These are phyloP conservation scores for Tetracladium maxilliforme DNA, from an alignment of 2,329 filamentous ascomycete species.

Conservation along the genomic window DNA sequence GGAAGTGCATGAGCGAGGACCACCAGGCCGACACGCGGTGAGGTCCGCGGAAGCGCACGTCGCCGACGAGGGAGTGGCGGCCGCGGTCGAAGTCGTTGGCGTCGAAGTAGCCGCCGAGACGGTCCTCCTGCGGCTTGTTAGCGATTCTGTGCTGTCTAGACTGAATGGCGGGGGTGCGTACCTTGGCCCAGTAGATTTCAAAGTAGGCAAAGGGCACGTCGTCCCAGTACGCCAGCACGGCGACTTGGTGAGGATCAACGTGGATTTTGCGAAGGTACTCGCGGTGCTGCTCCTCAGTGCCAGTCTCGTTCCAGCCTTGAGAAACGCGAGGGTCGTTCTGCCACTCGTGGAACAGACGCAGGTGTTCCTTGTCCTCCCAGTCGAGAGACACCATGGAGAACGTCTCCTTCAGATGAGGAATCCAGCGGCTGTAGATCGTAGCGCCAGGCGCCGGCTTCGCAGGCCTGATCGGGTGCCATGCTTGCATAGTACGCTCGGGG, in stretches of 20 bases:
- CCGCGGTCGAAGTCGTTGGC: conserved; percentile 41
- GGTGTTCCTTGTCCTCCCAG: conserved; percentile 45
- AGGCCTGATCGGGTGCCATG: conserved; percentile 56
- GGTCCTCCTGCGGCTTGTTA: conserved; percentile 39
- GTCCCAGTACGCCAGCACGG: conserved; percentile 57
- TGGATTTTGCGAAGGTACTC: conserved; percentile 56
- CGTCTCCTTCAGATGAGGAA: conserved; percentile 60
- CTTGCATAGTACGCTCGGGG: conserved; percentile 21
- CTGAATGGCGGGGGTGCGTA: conserved; percentile 13
- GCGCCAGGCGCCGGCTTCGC: conserved; percentile 57
- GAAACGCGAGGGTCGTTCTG: conserved; percentile 74
- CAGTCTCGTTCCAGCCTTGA: conserved; percentile 67
- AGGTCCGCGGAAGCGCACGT: conserved; percentile 40
- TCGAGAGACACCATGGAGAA: conserved; percentile 69
- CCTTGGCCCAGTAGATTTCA: conserved; percentile 66
- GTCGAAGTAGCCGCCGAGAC: conserved; percentile 41
- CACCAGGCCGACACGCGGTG: conserved; percentile 48
- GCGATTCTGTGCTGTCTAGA: background rate
- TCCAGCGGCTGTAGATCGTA: conserved; percentile 64
- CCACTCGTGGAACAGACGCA: conserved; percentile 63
- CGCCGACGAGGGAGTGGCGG: conserved; percentile 43
- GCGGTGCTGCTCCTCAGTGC: conserved; percentile 59
- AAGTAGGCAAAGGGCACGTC: conserved; percentile 62
- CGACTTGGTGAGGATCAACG: conserved; percentile 56
- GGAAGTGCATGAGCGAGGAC: conserved; percentile 46